Evolutionary conservation across 176 grass and related monocot genomes (phyloP), one percentile per base, ranked within the genome.

Genomic region (Lolium perenne): DNA sequence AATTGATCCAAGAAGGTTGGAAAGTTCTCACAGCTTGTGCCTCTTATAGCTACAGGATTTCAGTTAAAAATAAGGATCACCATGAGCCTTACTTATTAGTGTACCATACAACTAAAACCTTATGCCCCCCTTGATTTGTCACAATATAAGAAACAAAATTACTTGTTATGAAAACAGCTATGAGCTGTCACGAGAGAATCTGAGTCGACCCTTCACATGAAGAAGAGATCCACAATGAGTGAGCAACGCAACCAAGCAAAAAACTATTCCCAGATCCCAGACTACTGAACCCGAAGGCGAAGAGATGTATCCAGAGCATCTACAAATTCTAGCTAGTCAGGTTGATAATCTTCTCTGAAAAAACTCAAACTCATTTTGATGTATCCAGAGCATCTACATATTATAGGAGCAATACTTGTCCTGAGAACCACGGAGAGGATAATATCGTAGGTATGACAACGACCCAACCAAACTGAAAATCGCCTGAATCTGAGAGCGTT

Each of bases 251-350:
- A 82, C 16, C 43, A 78, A 71, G 73, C 54, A 79, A 79, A n/a
- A n/a, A 55, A 78, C 3, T 32, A 48, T 48, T 8, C 74, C 66
- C 74, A 50, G 75, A 87, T 90, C 60, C 80, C 61, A 80, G 51
- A 75, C 26, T 75, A 60, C 20, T 12, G 70, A 49, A n/a, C 8
- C 29, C 6, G 20, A 48, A 26, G 13, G 38, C 4, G 69, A 51
- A 82, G 7, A 22, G 2, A 20, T 85, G 3, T 20, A n/a, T 2
- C 13, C 68, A 66, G 17, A 17, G 10, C 41, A 59, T 17, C 7
- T 45, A 75, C 45, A 4, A 41, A 3, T 40, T 1, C 1, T 35
- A 5, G 15, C 32, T 45, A 72, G 4, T 55, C 8, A 76, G 74
- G 25, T 20, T 46, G 32, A 43, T 21, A 62, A 43, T 43, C 4